These are phyloP conservation scores for Penicillium simplicissimum DNA, from an alignment of 495 filamentous ascomycete species.

Conservation along the genomic window DNA sequence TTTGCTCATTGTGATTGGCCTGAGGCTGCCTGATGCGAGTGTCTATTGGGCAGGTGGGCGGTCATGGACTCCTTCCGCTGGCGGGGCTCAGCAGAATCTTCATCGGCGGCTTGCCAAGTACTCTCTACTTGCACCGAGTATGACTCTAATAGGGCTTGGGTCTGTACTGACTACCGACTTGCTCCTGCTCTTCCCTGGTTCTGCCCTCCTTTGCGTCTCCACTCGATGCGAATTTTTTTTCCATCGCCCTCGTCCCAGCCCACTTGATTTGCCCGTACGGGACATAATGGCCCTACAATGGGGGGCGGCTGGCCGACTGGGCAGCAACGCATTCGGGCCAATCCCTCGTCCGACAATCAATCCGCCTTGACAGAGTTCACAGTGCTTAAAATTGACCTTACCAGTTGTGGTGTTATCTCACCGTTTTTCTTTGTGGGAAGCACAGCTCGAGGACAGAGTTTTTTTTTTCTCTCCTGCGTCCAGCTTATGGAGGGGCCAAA, in stretches of 20 bases:
- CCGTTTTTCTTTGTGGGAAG: background rate
- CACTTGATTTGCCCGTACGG: conserved; percentile 15
- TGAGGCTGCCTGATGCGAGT: conserved; percentile 8
- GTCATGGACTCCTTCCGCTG: conserved; percentile 2
- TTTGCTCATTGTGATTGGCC: conserved; percentile 7
- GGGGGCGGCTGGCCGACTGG: conserved; percentile 35
- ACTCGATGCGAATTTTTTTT: conserved; percentile 34
- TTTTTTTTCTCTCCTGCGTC: conserved; percentile 4
- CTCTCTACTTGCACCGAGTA: conserved; percentile 7
- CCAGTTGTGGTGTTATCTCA: too few relatives aligned
- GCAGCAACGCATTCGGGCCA: conserved; percentile 47
- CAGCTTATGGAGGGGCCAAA: conserved; percentile 4
- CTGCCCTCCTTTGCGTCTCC: conserved; percentile 15
- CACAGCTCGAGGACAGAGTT: background rate
- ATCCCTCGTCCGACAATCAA: conserved; percentile 1
- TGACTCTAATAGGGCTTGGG: accelerated
- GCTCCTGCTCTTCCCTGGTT: conserved; percentile 34
- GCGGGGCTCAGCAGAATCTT: conserved; percentile 42
- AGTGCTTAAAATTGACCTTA: conserved; percentile 23
- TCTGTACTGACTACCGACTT: conserved; percentile 2
- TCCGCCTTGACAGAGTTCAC: conserved; percentile 15
- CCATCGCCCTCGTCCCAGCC: conserved; percentile 19
- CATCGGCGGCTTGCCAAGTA: conserved; percentile 5
- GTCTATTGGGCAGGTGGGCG: conserved; percentile 10
- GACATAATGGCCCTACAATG: conserved; percentile 7